A percentile compares a stretch with the other conserved stretches of the same genome.
phyloP scores from a whole-genome alignment of 352 stramenopile genomes.

The Stephanocyclus meneghinianus region DNA sequence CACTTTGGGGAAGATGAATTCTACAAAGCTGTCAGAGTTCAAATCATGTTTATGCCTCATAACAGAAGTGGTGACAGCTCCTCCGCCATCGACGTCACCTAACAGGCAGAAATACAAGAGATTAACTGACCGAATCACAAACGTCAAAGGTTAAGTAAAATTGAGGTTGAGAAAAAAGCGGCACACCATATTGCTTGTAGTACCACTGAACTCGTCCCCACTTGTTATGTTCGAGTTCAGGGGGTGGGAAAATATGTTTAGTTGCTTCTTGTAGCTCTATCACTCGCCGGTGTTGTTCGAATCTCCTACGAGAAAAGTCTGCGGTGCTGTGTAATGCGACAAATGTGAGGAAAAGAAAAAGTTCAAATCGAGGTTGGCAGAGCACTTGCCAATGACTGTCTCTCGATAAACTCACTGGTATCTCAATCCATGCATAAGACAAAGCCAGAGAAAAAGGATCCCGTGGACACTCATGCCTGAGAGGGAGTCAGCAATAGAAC shows the following conservation, averaged over 20 bases:
- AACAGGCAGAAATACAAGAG: background rate
- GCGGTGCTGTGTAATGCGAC: conserved; percentile 43
- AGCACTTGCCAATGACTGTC: too few species aligned
- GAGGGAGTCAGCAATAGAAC: conserved; percentile 56
- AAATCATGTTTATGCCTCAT: conserved; percentile 66
- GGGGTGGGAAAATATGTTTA: conserved; percentile 47
- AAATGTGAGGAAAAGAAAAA: background rate
- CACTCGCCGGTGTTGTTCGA: conserved; percentile 62
- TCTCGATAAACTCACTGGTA: conserved; percentile 59
- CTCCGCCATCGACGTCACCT: conserved; percentile 60
- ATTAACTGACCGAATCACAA: background rate
- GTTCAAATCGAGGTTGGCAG: too few species aligned
- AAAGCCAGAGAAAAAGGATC: conserved; percentile 70
- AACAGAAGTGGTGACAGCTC: conserved; percentile 30
- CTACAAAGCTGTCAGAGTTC: conserved; percentile 58
- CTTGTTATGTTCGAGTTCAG: conserved; percentile 29
- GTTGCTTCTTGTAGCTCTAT: conserved; percentile 60
- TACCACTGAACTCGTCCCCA: conserved; percentile 50
- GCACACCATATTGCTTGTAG: conserved; percentile 61
- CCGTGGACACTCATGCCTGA: conserved; percentile 67
- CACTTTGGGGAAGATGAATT: conserved; percentile 75
- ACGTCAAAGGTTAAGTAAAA: background rate
- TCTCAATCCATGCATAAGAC: conserved; percentile 66
- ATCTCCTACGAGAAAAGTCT: conserved; percentile 46
- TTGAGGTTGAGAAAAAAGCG: background rate